Base-by-base conservation (phyloP, 257 asterid species). In the Nicotiana otophora region DNA sequence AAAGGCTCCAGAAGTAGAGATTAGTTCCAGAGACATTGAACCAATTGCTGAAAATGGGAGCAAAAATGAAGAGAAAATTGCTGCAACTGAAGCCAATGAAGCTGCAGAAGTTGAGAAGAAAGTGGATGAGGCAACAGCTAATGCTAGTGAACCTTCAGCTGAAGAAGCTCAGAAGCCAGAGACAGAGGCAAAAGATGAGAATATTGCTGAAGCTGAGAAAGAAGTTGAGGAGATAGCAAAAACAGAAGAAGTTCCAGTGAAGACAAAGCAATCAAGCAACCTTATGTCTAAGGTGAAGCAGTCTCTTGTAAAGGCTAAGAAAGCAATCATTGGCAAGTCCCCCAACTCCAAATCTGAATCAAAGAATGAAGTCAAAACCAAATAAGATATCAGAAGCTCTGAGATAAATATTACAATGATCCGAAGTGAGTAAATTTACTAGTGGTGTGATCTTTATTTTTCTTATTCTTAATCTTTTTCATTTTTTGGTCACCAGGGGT, bases 231-330 rank as follows among this genome's bases (percentile, higher is more conserved):
- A 87, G 28, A 36, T 85, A 2, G 86, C 76, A 19, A 84, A 81
- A 69, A 42, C 84, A 4, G 89, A 89, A 65, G 90, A 86, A 20
- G 90, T 90, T 70, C 88, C 92, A 1, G 90, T 85, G 66, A 91
- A 90, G 90, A 68, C 85, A 42, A 95, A 94, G 88, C 92, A 87
- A 9, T 94, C 99, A 36, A 84, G 81, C 39, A 90, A 79, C 78
- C 53, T 95, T 19, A 90, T 94, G 20, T 88, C 94, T 86, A 92
- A 92, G 86, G 78, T 95, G 93, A 95, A 95, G 92, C 97, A 94
- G 16, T 88, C 99, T 4, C 90, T 95, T 7, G 97, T 92, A 80
- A 95, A 95, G 92, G 99, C 98, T 0, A 95, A 91, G 88, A 95
- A 95, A 82, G 99, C 97, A 1, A 94, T 95, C 83, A 91, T 86